Evolutionary conservation across 331 rosid genomes (phyloP), one percentile per base, ranked within the genome.

Genomic region (Phaseolus coccineus): DNA sequence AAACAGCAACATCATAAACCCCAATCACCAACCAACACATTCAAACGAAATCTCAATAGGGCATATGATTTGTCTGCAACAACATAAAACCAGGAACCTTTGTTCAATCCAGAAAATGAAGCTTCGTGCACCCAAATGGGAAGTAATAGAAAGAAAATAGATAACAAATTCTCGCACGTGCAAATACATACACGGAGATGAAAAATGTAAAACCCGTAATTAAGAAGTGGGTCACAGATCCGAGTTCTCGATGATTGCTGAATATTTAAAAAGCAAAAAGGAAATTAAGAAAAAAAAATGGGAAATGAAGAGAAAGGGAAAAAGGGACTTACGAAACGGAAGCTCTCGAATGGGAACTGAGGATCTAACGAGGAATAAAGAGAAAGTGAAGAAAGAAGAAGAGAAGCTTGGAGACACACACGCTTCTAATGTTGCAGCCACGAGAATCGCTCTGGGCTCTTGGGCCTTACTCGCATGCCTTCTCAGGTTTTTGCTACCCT

Each of bases 271-370:
- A 16, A 16, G 1, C 1, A 8, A 5, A 12, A 27, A 15, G 16
- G 28, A 48, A 9, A 10, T 42, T 37, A 37, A 37, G 47, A 1
- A 42, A 12, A 31, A 12, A 31, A 2, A 2, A 5, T 0, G 5
- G 1, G 9, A 8, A 65, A 44, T 51, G 64, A 74, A 81, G 66
- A 48, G 68, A 81, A 35, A 53, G 2, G 4, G 13, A 25, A 66
- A 46, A 75, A 1, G 39, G 51, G 39, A 63, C 85, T 82, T 35
- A 82, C 85, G 65, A 77, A 82, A 44, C 24, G 70, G 82, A 77
- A 71, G 85, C 65, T n/a, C 77, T n/a, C 73, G 68, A 76, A 71
- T 69, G 69, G 53, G 55, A 50, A 75, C 52, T 33, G 76, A 66
- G 71, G 80, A 33, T 58, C 77, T 31, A 50, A 81, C 47, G 68